These are phyloP conservation scores for Ophiostoma pallidulum DNA, from an alignment of 2,329 filamentous ascomycete species.

Conservation along the genomic window DNA sequence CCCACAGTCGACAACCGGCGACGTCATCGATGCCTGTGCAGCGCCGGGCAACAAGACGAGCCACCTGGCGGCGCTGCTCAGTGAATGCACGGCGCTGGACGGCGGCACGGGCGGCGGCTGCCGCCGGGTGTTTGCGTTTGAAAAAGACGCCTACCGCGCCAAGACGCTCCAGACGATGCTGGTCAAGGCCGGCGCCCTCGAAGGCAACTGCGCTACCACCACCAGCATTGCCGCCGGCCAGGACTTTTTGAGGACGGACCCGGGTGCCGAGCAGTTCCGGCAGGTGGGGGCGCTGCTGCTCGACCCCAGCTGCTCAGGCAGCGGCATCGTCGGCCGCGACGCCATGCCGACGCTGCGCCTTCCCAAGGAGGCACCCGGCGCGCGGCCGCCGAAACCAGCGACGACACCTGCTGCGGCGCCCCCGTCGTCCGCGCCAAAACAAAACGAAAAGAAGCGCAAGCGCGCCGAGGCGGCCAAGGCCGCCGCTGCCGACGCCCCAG, in stretches of 20 bases:
- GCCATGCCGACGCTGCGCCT: slow-evolving; percentile 62
- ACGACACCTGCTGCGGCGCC: not conserved
- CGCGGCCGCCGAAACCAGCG: not conserved
- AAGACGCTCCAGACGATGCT: slow-evolving; percentile 80
- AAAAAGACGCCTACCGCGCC: slow-evolving; percentile 63
- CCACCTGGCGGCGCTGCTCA: slow-evolving; percentile 71
- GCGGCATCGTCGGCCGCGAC: slow-evolving; percentile 84
- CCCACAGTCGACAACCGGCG: slow-evolving; percentile 48
- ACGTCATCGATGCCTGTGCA: slow-evolving; percentile 85
- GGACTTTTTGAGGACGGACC: slow-evolving; percentile 74
- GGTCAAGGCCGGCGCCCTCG: slow-evolving; percentile 55
- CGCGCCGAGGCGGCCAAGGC: slow-evolving; percentile 15
- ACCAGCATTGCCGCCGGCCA: slow-evolving; percentile 63
- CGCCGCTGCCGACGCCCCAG: no score
- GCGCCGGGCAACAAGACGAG: slow-evolving; percentile 98
- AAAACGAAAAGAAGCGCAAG: slow-evolving; percentile 35
- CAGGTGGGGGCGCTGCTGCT: slow-evolving; percentile 75
- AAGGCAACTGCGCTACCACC: slow-evolving; percentile 31
- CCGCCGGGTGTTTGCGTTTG: slow-evolving; percentile 60
- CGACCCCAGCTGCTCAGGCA: slow-evolving; percentile 92
- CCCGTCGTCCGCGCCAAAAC: slow-evolving; percentile 10
- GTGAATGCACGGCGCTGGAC: slow-evolving; percentile 16
- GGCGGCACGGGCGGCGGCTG: no score
- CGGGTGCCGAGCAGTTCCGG: slow-evolving; percentile 48
- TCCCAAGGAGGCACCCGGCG: slow-evolving; percentile 25